Conservation (phyloP, 2,329 filamentous ascomycete genomes). For the Microcera coccophila region DNA sequence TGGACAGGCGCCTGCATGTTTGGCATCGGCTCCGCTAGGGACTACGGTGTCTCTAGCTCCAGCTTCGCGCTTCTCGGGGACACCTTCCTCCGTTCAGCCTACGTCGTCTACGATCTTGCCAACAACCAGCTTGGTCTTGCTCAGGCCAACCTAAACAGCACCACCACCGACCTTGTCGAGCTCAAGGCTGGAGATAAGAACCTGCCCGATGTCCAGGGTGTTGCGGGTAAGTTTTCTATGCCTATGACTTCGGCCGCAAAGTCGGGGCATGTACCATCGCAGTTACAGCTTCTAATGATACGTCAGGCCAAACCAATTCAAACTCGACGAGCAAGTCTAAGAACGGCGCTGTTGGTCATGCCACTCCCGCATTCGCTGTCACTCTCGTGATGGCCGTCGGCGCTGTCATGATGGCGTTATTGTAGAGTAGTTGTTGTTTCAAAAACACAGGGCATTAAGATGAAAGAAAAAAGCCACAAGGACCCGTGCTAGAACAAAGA, state of each 20-base stretch:
- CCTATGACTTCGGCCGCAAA: slow-evolving; percentile 2
- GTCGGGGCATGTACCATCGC: slow-evolving; percentile 11
- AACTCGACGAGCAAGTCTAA: slow-evolving; percentile 7
- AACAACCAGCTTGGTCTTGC: slow-evolving; percentile 50
- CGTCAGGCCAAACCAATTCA: slow-evolving; percentile 7
- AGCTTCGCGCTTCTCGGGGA: slow-evolving; percentile 52
- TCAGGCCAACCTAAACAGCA: slow-evolving; percentile 49
- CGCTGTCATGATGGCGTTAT: slow-evolving; percentile 5
- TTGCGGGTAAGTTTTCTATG: slow-evolving; percentile 29
- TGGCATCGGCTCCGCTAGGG: slow-evolving; percentile 45
- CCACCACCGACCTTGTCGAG: slow-evolving; percentile 42
- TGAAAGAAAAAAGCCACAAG: too few species aligned
- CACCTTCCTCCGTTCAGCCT: slow-evolving; percentile 54
- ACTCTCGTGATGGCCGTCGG: slow-evolving; percentile 18
- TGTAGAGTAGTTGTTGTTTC: neutral
- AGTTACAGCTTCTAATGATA: slow-evolving; percentile 14
- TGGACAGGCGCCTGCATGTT: slow-evolving; percentile 50
- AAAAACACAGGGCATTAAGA: neutral
- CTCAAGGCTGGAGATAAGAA: slow-evolving; percentile 36
- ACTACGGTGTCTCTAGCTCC: slow-evolving; percentile 28
- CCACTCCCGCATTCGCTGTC: slow-evolving; percentile 16
- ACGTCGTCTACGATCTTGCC: slow-evolving; percentile 53
- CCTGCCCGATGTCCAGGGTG: slow-evolving; percentile 44
- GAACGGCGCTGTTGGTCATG: slow-evolving; percentile 17
- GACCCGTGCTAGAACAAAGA: too few species aligned